These are phyloP conservation scores for Monosporozyma siamensis DNA, from an alignment of 805 yeast genomes.

Conservation along the genomic window DNA sequence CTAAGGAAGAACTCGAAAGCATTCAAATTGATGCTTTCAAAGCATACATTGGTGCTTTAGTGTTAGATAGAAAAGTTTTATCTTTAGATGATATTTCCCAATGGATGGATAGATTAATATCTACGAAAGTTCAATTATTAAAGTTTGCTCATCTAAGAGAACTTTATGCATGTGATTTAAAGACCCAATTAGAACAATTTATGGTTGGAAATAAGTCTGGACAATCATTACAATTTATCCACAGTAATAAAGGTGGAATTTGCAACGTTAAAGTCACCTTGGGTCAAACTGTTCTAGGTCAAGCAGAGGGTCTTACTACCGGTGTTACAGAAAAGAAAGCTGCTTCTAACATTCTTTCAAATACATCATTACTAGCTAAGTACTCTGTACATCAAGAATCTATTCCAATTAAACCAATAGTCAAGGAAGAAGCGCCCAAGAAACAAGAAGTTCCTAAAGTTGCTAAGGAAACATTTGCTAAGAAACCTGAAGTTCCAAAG, in stretches of 20 bases:
- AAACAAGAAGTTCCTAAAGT: no score
- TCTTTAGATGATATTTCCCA: slow-evolving; percentile 33
- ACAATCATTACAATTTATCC: slow-evolving; percentile 3
- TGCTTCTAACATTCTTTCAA: slow-evolving; percentile 60
- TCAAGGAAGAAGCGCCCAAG: neutral
- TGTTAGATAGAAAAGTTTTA: slow-evolving; percentile 38
- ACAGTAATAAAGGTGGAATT: slow-evolving; percentile 17
- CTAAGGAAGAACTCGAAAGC: slow-evolving; percentile 35
- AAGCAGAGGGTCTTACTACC: slow-evolving; percentile 51
- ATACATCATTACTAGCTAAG: slow-evolving; percentile 45
- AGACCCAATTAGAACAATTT: slow-evolving; percentile 53
- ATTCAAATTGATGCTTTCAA: slow-evolving; percentile 69
- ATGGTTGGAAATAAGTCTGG: slow-evolving; percentile 33
- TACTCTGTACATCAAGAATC: slow-evolving; percentile 24
- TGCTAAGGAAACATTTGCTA: neutral
- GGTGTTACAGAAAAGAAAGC: slow-evolving; percentile 72
- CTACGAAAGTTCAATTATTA: slow-evolving; percentile 5
- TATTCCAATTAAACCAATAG: neutral
- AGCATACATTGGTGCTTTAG: slow-evolving; percentile 77
- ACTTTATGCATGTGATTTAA: slow-evolving; percentile 48
- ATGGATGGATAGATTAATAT: slow-evolving; percentile 43
- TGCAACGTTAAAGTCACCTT: slow-evolving; percentile 50
- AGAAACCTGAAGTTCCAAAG: no score
- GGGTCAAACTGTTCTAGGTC: slow-evolving; percentile 47
- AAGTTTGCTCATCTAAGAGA: slow-evolving; percentile 9